Base-by-base conservation (phyloP, 768 basidiomycete species). In the Rhodotorula graminis region DNA sequence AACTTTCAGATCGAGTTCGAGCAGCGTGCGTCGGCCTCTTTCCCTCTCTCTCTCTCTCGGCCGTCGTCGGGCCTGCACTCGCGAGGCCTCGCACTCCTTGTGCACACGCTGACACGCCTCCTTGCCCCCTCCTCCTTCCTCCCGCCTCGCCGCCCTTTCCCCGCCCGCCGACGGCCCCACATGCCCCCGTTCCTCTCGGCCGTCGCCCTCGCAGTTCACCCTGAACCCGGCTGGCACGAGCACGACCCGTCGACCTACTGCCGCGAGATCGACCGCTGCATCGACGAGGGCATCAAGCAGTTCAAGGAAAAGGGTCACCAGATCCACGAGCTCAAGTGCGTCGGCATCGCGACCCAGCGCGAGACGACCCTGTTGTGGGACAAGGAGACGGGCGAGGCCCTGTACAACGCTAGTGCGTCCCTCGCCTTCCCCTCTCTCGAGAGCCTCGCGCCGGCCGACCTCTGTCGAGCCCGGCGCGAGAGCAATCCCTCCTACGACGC, bases 291-390 rank as follows among this genome's bases (percentile, higher is more conserved):
- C 14, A 85, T 90, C 62, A 85, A 86, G 76, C 83, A 85, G 64
- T 84, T 99, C 75, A 90, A 92, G 78, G 84, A 82, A 49, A 83
- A 84, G 25, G 95, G 93, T 12, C 95, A 89, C 88, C 82, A 85
- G 3, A 87, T 86, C 80, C 86, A 88, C 64, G 90, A 91, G 80
- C 83, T 99, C 80, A 94, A 93, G 83, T 90, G 90, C 73, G 91
- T 99, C 75, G 95, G 93, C 37, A 91, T 98, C 82, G 97, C 95
- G 55, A 99, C 79, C 37, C 95, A 98, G 82, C 88, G 96, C 66
- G 96, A 98, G 81, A 98, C 96, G 2, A 88, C 93, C 5, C 88
- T 98, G 44, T 90, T 88, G 27, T 98, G 96, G 96, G 91, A 90
- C 79, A 86, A 89, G 71, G 85, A 84, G 79, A 94, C 93, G 0